Conservation (phyloP, 345 rosid genomes). For the Balakata baccata region DNA sequence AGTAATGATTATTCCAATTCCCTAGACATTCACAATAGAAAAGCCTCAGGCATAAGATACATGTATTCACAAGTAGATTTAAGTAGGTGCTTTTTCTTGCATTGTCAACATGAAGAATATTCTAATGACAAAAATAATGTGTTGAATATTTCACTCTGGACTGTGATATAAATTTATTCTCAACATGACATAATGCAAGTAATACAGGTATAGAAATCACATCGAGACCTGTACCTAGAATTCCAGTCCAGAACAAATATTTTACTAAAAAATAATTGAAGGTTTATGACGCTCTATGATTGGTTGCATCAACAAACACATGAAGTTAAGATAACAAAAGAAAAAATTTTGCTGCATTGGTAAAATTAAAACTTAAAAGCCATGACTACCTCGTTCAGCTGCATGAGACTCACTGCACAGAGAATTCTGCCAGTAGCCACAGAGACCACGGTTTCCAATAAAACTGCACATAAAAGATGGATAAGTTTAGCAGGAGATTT, state of each 20-base stretch:
- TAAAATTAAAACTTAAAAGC: no score
- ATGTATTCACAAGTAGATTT: neutral
- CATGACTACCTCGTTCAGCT: constrained; percentile 56
- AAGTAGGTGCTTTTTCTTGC: neutral
- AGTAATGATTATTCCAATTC: neutral
- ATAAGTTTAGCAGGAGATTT: neutral
- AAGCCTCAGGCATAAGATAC: neutral
- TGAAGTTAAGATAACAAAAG: neutral
- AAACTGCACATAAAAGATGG: constrained; percentile 43
- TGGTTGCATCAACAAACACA: neutral
- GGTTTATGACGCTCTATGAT: neutral
- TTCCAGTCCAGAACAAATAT: neutral
- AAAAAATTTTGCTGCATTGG: neutral
- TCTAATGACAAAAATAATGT: neutral
- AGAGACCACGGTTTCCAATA: constrained; percentile 74
- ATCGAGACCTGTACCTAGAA: neutral
- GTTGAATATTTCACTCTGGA: neutral
- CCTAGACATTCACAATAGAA: neutral
- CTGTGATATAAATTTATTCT: neutral
- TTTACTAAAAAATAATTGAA: neutral
- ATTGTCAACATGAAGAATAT: neutral
- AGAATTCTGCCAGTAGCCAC: constrained; percentile 72
- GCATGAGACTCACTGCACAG: constrained; percentile 57
- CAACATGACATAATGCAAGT: neutral
- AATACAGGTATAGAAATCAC: neutral